Evolutionary conservation across 2,329 filamentous ascomycete genomes (phyloP).

Genomic region (Biscogniauxia mediterranea): DNA sequence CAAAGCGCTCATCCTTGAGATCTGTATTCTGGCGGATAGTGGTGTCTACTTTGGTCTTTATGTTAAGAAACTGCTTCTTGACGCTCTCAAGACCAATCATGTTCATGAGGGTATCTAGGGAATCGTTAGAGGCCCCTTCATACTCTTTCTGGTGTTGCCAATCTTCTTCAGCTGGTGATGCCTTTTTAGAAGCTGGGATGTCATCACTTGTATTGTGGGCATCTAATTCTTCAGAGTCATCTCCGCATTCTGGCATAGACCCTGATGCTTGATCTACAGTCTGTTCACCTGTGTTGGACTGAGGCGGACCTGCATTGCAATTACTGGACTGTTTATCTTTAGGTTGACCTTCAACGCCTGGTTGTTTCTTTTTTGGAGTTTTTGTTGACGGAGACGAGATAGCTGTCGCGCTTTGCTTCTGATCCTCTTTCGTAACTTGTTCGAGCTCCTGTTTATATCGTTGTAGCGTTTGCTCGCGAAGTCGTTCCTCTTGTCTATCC

Average conservation of each 20-base stretch:
- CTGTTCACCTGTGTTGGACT: not conserved
- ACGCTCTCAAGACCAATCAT: constrained; percentile 62
- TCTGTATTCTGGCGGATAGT: constrained; percentile 47
- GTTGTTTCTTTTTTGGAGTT: not conserved
- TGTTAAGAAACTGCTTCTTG: constrained; percentile 53
- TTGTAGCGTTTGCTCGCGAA: constrained; percentile 12
- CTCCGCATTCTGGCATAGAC: not conserved
- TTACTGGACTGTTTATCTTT: not conserved
- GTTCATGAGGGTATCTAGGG: constrained; percentile 54
- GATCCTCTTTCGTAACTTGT: constrained; percentile 9
- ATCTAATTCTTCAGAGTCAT: constrained; percentile 4
- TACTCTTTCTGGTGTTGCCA: constrained; percentile 54
- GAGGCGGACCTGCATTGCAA: not conserved
- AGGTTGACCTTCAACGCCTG: not conserved
- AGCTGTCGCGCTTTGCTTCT: not conserved
- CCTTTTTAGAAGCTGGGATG: not conserved
- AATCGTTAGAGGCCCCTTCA: constrained; percentile 45
- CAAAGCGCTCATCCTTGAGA: constrained; percentile 51
- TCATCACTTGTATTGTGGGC: not conserved
- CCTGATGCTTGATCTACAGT: not conserved
- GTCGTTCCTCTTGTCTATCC: constrained; percentile 12
- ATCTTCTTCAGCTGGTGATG: constrained; percentile 34
- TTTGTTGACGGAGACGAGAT: not conserved
- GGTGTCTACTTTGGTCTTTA: constrained; percentile 57
- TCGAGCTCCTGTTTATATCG: constrained; percentile 10